Base-by-base conservation (phyloP, 257 asterid species). In the Solanum dulcamara region DNA sequence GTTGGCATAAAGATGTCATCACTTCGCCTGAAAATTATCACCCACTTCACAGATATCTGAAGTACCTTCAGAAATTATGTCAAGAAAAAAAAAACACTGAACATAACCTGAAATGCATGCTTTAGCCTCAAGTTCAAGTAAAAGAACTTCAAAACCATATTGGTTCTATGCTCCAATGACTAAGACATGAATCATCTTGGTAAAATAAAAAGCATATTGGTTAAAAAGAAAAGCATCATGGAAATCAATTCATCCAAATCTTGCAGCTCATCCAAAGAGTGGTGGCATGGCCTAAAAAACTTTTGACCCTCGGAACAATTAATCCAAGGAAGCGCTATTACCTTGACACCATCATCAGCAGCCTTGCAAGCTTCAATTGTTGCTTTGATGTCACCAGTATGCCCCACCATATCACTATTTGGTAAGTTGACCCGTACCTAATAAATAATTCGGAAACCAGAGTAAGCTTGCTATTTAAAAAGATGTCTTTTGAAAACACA, bases 321-420 rank as follows among this genome's bases (percentile, higher is more conserved):
- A 28, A 79, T 17, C 44, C 26, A 79, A 79, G 20, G 84, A 66
- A 62, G 35, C 50, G 86, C 64, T 30, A 85, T 86, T 95, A 96
- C 99, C 99, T 96, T 95, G 87, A 96, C 98, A 72, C 93, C 99
- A 4, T 90, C 94, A 89, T 96, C 98, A 48, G 99, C 98, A 85
- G 95, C 96, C 93, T 95, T 92, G 88, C 99, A 95, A 87, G 97
- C 98, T 80, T 94, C 97, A 77, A 96, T 40, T 12, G 99, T 96
- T 81, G 99, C 99, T 81, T 94, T 90, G 68, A 96, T 95, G 83
- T 96, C 98, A 75, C 99, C 98, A 18, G 99, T 96, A 88, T 96
- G 99, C 55, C 99, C 99, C 90, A 96, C 99, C 99, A 96, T 96
- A 89, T 94, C 99, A 74, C 98, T 1, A 80, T 96, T 96, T 30